Evolutionary conservation across 257 asterid genomes (phyloP), one percentile per base, ranked within the genome.

Genomic region (Agastache rugosa): DNA sequence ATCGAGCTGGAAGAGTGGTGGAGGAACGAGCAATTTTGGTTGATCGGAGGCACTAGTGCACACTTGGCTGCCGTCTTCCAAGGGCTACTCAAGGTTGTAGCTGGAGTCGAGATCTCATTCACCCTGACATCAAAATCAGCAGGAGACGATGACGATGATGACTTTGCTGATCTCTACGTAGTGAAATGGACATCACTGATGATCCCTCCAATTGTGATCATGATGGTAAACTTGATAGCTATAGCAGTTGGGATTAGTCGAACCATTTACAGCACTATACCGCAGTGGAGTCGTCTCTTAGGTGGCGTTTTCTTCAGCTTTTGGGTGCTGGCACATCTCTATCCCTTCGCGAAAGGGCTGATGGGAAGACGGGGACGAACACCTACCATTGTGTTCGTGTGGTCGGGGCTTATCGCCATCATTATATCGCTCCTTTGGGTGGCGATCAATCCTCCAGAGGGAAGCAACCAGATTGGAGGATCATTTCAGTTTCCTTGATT

Each of bases 391-490:
- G 69, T 63, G 6, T 63, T 39, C 53, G 69, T 63, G 19, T 63
- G 69, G 69, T 63, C 69, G n/a, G 69, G 69, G 17, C 69, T 63
- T 8, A 63, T 63, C 22, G 69, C 69, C 5, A 63, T 63, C 53
- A 63, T 42, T 5, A 63, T 63, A 20, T 63, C 69, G 0, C 69
- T 63, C 12, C 69, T 63, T 11, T 63, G 69, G 69, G 69, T 63
- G 53, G 53, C 69, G 6, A 63, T 63, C 19, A 63, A 63, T 54
- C 69, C 69, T 17, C 69, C 69, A 16, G 69, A 22, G 9, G 69
- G 53, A 22, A 63, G 35, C 25, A 63, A 12, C 34, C 69, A 63
- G 53, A 63, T 63, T 20, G 69, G 69, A 3, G 69, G 53, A 11
- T 63, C 69, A 0, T 63, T 63, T 39, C 69, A 63, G 69, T 63